Percentiles rank a stretch among this genome's conserved stretches.
phyloP scores from a whole-genome alignment of 23 red algal genomes.

The Cyanidium caldarium region DNA sequence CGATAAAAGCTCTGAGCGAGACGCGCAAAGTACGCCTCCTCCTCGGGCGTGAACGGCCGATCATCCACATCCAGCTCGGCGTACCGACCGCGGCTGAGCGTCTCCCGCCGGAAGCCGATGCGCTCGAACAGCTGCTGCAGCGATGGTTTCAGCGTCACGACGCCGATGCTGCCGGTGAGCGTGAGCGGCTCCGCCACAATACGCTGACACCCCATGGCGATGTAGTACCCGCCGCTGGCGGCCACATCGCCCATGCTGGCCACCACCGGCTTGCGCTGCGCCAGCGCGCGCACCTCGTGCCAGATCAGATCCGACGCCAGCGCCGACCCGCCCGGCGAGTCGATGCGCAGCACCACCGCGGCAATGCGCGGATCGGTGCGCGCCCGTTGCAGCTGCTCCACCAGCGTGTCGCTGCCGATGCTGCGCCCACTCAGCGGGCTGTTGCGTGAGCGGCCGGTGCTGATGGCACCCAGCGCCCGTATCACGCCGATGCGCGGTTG shows the following conservation, averaged over 20 bases:
- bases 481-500: constrained; percentile 53
- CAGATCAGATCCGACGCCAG: constrained; percentile 86
- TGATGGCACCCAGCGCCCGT: constrained; percentile 72
- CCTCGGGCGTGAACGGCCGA: constrained; percentile 62
- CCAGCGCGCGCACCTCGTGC: constrained; percentile 33
- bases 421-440: constrained; percentile 42
- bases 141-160: constrained; percentile 75
- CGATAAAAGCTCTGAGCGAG: constrained; percentile 35
- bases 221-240: constrained; percentile 83
- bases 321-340: constrained; percentile 75
- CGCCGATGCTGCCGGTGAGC: constrained; percentile 85
- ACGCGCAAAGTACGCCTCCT: constrained; percentile 55
- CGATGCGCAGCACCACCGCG: constrained; percentile 62
- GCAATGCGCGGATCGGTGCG: constrained; percentile 30
- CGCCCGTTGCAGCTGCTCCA: constrained; percentile 56
- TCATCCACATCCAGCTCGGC: constrained; percentile 84
- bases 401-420: constrained; percentile 48
- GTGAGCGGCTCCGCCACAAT: constrained; percentile 68
- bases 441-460: constrained; percentile 31
- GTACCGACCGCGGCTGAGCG: constrained; percentile 49
- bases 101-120: constrained; percentile 66
- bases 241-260: constrained; percentile 69
- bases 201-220: constrained; percentile 74
- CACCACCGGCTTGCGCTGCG: constrained; percentile 60
- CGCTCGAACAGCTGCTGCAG: constrained; percentile 56